Base-by-base conservation (phyloP, 352 stramenopile genomes). In the Pythium coloratum region DNA sequence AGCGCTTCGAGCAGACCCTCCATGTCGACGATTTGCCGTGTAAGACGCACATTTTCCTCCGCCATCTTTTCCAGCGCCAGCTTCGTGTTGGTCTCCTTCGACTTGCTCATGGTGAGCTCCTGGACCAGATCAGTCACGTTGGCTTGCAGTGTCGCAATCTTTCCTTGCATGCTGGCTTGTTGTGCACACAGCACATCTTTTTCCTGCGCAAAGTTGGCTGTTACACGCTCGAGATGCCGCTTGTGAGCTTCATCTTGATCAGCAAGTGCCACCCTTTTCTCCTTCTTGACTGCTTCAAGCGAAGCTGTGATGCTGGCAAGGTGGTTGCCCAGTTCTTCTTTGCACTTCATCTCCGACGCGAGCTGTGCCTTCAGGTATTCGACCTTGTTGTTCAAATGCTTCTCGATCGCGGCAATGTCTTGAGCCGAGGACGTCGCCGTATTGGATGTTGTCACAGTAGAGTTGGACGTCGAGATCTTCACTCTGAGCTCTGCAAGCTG, bases 361-460 rank as follows among this genome's bases (percentile, higher is more conserved):
- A 95, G 64, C 58, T 94, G 86, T 0, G 86, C 86, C 61, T 94
- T 92, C 14, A 95, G 64, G 56, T 95, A 94, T 40, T 93, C 84
- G 16, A 95, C 75, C 51, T 94, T 94, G 69, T 94, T 89, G 58
- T 69, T 78, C 5, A 90, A 67, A 16, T 90, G 73, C n/a, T 91
- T 94, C 58, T 93, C 81, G 40, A 91, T 61, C 0, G 84, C 81
- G 28, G 82, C 76, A 33, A 68, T 4, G 73, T 77, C 49, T 78
- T 76, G 13, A 71, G 62, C 28, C 1, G 40, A 49, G 18, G 32
- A 9, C 6, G 54, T 32, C 18, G 4, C 8, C 9, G 51, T 38
- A 18, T 16, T 46, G 2, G 54, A n/a, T 34, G 2, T 33, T 1
- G 16, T 9, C 32, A 28, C 26, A 20, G 18, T 12, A 3, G 6